phyloP scores from a whole-genome alignment of 169 alveolate genomes.

The Cryptosporidium sp. region DNA sequence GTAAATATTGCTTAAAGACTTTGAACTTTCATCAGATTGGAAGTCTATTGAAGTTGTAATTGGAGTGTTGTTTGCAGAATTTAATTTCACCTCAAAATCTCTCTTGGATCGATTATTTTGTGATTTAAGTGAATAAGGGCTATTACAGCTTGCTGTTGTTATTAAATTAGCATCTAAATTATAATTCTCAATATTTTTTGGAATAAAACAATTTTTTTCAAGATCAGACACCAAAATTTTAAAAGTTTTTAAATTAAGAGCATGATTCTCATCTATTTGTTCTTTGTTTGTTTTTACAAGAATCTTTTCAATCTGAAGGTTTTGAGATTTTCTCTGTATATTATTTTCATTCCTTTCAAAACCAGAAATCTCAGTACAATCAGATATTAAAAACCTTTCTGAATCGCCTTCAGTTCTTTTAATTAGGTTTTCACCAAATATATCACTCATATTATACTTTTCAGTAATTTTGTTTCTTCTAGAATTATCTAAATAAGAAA shows the following conservation, averaged over 20 bases:
- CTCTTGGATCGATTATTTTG: neutral
- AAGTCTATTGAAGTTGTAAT: slow-evolving; percentile 23
- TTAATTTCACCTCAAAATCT: neutral
- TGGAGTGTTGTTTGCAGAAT: neutral
- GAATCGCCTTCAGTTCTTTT: neutral
- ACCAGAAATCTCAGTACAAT: neutral
- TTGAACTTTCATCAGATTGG: slow-evolving; percentile 6
- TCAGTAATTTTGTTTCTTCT: neutral
- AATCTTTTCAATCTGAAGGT: neutral
- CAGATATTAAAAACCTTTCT: neutral
- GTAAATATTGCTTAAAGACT: neutral
- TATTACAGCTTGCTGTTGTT: slow-evolving; percentile 10
- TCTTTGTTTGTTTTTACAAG: neutral
- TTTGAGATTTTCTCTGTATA: neutral
- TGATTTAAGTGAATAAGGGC: slow-evolving; percentile 6
- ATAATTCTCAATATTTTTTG: neutral
- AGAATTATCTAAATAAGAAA: neutral
- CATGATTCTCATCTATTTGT: neutral
- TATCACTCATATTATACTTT: neutral
- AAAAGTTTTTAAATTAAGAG: slow-evolving; percentile 12
- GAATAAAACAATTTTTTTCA: neutral
- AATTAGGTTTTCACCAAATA: neutral
- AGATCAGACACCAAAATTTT: neutral
- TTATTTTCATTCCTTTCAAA: neutral
- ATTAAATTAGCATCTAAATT: neutral